Evolutionary conservation across 371 early-diverging fungal genomes (phyloP).

Genomic region (Mucor circinelloides): DNA sequence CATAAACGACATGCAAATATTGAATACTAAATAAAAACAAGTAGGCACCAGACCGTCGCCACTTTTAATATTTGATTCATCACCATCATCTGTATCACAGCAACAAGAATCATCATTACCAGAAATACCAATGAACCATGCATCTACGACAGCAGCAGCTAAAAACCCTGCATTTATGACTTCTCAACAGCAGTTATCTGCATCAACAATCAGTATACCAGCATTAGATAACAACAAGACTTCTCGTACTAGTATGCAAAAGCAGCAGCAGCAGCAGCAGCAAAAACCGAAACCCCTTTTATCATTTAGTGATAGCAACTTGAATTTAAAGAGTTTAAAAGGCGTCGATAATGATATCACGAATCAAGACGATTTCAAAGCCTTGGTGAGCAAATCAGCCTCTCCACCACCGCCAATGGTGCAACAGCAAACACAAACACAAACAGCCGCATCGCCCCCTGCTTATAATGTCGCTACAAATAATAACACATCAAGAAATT

Average conservation of each 20-base stretch:
- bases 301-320: conserved; percentile 9
- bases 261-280: not conserved
- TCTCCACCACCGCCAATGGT: not conserved
- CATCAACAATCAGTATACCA: not conserved
- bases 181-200: conserved; percentile 6
- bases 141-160: not conserved
- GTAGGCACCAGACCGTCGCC: not conserved
- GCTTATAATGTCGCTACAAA: not conserved
- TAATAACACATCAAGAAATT: not conserved
- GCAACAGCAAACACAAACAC: not conserved
- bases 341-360: conserved; percentile 6
- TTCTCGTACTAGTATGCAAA: not conserved
- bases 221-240: not conserved
- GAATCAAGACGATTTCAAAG: conserved; percentile 11
- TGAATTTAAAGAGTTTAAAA: not conserved
- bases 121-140: not conserved
- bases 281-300: conserved; percentile 16
- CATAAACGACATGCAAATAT: not conserved
- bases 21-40: not conserved
- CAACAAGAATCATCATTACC: not conserved
- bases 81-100: not conserved
- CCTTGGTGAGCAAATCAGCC: not conserved
- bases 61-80: conserved; percentile 5
- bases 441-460: not conserved
- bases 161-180: conserved; percentile 16